Base-by-base conservation (phyloP, 768 basidiomycete species). In the Trametes sanguinea region DNA sequence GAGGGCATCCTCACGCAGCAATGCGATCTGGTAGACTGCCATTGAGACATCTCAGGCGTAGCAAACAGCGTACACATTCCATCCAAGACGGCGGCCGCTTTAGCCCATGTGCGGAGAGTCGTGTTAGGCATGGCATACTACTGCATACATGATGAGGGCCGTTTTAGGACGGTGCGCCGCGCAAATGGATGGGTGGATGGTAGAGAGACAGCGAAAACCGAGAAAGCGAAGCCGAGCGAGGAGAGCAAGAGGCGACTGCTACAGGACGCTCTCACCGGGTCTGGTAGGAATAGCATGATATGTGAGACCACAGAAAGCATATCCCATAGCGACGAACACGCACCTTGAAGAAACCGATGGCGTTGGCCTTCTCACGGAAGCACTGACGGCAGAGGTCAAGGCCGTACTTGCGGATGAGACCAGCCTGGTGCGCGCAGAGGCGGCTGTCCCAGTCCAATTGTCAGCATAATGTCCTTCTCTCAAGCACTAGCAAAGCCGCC, bases 311-410 rank as follows among this genome's bases (percentile, higher is more conserved):
- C 14, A n/a, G 47, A 43, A 33, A 6, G 37, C 39, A 13, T 37
- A 6, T 37, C 35, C 17, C 30, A 51, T 14, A 46, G 33, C 14
- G 13, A 50, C 10, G 13, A 27, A 27, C 9, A 29, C 65, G 46
- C 57, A 95, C 95, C 92, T 97, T 97, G 74, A 84, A 81, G 83
- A 97, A 97, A 63, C 95, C 95, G 71, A 97, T 97, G 63, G 90
- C 89, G 69, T 88, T 84, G 54, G 93, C 84, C 81, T 94, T 95
- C 82, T 97, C 95, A 70, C 95, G 91, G 90, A 96, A 97, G 80
- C 95, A 97, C 78, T 97, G 95, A 78, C 95, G 92, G 81, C 95
- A 97, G 70, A 97, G 89, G 81, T 96, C 94, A 68, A 96, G 87
- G 60, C 95, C 94, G 78, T 96, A 95, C 80, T 95, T 93, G 79